A percentile compares a stretch with the other conserved stretches of the same genome.
Evolutionary conservation across 192 early-diverging fungal genomes (phyloP).

Genomic region (Coemansia sp.): DNA sequence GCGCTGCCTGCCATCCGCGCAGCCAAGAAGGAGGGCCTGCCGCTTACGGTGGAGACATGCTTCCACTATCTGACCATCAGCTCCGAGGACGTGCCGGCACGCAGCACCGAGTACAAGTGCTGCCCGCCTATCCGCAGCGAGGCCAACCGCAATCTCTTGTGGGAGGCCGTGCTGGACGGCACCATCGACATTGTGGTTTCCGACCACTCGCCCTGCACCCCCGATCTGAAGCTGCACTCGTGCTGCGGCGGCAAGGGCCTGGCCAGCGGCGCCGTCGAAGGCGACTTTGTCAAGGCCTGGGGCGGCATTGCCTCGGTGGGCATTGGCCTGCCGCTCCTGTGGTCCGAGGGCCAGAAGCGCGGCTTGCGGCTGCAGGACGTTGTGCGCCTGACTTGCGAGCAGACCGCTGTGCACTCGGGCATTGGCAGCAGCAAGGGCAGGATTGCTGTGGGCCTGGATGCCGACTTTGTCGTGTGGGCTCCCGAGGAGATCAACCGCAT

Average conservation of each 20-base stretch:
- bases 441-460: conserved; percentile 67
- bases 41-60: conserved; percentile 78
- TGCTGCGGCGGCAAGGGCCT: conserved; percentile 44
- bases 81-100: conserved; percentile 64
- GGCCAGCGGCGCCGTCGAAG: conserved; percentile 49
- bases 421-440: conserved; percentile 66
- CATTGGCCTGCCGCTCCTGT: conserved; percentile 75
- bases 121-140: conserved; percentile 78
- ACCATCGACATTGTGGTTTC: conserved; percentile 80
- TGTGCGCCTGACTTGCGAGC: conserved; percentile 63
- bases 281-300: conserved; percentile 79
- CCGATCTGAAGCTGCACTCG: conserved; percentile 65
- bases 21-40: conserved; percentile 67
- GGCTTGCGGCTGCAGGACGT: conserved; percentile 61
- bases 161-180: conserved; percentile 73
- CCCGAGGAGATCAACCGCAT: conserved; percentile 64
- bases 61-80: conserved; percentile 75
- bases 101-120: conserved; percentile 80
- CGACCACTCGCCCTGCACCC: conserved; percentile 80
- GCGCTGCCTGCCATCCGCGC: conserved; percentile 69
- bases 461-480: conserved; percentile 76
- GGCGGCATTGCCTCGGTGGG: conserved; percentile 79
- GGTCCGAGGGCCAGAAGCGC: conserved; percentile 71
- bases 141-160: conserved; percentile 65
- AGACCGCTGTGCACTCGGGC: conserved; percentile 61